Conservation (phyloP, 441 rosid species). For the Bruguiera hainesii region DNA sequence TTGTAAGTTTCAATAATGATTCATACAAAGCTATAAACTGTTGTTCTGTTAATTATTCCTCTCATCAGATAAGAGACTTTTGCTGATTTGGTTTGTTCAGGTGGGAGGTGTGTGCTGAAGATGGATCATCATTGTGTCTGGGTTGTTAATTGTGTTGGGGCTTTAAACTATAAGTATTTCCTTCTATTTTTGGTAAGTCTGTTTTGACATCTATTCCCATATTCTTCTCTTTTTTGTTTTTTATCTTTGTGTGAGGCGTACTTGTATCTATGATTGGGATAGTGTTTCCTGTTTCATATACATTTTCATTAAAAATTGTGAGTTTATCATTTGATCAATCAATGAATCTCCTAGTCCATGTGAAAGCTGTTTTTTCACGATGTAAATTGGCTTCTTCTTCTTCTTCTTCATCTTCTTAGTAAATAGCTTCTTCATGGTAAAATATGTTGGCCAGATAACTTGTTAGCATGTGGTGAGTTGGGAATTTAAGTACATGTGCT, state of each 20-base stretch:
- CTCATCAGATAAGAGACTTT: conserved; percentile 4
- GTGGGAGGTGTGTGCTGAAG: conserved; percentile 80
- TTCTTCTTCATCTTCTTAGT: too few species aligned
- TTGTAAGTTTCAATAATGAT: conserved; percentile 45
- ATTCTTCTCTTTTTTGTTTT: neutral
- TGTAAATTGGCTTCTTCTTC: too few species aligned
- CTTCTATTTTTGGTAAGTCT: conserved; percentile 78
- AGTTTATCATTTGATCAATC: too few species aligned
- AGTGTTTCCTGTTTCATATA: neutral
- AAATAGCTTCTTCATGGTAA: too few species aligned
- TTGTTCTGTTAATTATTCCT: neutral
- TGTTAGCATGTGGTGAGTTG: neutral
- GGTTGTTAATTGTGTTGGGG: conserved; percentile 96
- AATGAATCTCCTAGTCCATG: too few species aligned
- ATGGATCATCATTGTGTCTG: conserved; percentile 98
- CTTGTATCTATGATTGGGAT: neutral
- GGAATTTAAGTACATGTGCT: neutral
- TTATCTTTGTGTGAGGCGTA: neutral
- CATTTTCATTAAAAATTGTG: neutral
- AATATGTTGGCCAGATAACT: neutral
- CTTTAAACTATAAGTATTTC: conserved; percentile 77
- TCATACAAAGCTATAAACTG: neutral
- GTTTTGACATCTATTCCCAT: conserved; percentile 12
- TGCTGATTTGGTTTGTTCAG: conserved; percentile 34
- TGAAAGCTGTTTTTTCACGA: too few species aligned